Percentiles rank a stretch among this genome's conserved stretches.
Conservation (phyloP, 441 rosid genomes). For the Pelargonium citronellum region DNA sequence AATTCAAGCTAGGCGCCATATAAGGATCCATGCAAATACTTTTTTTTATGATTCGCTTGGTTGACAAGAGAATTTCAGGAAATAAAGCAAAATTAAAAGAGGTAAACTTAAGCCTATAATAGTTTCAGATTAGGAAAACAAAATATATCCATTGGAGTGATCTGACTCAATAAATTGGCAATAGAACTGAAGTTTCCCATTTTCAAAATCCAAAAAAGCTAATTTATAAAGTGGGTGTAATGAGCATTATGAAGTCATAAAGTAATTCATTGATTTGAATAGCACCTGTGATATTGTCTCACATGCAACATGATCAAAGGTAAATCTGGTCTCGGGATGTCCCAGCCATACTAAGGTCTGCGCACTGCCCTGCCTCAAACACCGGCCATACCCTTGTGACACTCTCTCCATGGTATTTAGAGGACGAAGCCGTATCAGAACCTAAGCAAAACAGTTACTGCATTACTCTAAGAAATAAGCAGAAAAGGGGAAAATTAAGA, state of each 20-base stretch:
- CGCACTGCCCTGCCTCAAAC: constrained; percentile 86
- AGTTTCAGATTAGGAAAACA: too few species aligned
- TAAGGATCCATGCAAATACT: constrained; percentile 10
- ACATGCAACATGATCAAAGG: constrained; percentile 91
- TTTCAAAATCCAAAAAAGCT: constrained; percentile 2
- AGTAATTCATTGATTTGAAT: constrained; percentile 10
- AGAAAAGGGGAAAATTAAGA: background rate
- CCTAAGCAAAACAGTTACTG: constrained; percentile 35
- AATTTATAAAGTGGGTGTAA: background rate
- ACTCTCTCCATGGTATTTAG: constrained; percentile 77
- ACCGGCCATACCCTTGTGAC: constrained; percentile 61
- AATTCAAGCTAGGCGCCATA: constrained; percentile 15
- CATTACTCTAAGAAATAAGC: background rate
- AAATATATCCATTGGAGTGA: too few species aligned
- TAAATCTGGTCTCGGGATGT: constrained; percentile 81
- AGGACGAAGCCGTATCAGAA: constrained; percentile 86
- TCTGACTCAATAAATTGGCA: too few species aligned
- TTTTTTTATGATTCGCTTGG: background rate
- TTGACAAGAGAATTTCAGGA: constrained; percentile 3
- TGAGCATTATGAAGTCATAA: background rate
- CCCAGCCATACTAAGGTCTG: constrained; percentile 82
- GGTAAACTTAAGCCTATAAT: background rate
- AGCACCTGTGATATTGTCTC: constrained; percentile 89
- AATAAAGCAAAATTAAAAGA: background rate
- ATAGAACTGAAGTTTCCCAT: background rate